phyloP scores from a whole-genome alignment of 371 early-diverging fungal genomes.

The Mucor velutinosus region DNA sequence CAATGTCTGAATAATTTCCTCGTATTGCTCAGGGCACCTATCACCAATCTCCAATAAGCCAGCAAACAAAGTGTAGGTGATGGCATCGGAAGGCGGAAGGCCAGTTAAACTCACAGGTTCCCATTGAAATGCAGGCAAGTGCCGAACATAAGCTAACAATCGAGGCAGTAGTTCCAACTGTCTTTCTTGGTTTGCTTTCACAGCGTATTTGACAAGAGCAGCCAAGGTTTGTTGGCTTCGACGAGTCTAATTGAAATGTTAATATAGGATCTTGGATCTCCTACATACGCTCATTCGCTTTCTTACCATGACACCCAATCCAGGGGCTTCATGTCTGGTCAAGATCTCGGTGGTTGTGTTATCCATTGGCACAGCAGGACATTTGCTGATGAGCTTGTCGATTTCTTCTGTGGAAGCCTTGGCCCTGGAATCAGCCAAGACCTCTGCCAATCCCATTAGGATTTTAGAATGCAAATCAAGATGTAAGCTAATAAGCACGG shows the following conservation, averaged over 20 bases:
- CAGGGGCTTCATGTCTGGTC: constrained; percentile 18
- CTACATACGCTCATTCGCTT: not conserved
- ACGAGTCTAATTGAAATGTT: constrained; percentile 36
- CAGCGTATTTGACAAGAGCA: constrained; percentile 48
- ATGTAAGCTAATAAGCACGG: constrained; percentile 16
- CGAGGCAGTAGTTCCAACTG: constrained; percentile 35
- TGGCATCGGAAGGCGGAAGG: constrained; percentile 41
- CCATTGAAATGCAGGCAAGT: constrained; percentile 40
- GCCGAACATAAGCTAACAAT: constrained; percentile 36
- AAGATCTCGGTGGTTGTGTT: constrained; percentile 17
- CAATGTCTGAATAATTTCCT: constrained; percentile 32
- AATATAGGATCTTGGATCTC: not conserved
- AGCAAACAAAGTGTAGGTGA: constrained; percentile 41
- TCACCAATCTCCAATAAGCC: constrained; percentile 56
- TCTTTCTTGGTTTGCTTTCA: constrained; percentile 30
- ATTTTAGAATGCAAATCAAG: constrained; percentile 60
- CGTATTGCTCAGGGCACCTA: constrained; percentile 43
- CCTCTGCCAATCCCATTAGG: constrained; percentile 62
- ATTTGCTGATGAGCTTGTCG: constrained; percentile 34
- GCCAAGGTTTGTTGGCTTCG: constrained; percentile 48
- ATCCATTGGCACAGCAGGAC: constrained; percentile 42
- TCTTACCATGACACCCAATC: constrained; percentile 27
- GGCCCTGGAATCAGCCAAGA: constrained; percentile 53
- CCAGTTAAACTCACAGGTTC: constrained; percentile 26
- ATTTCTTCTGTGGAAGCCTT: constrained; percentile 40